Evolutionary conservation across 768 basidiomycete species (phyloP).

Genomic region (Porphyrellus cyaneotinctus): DNA sequence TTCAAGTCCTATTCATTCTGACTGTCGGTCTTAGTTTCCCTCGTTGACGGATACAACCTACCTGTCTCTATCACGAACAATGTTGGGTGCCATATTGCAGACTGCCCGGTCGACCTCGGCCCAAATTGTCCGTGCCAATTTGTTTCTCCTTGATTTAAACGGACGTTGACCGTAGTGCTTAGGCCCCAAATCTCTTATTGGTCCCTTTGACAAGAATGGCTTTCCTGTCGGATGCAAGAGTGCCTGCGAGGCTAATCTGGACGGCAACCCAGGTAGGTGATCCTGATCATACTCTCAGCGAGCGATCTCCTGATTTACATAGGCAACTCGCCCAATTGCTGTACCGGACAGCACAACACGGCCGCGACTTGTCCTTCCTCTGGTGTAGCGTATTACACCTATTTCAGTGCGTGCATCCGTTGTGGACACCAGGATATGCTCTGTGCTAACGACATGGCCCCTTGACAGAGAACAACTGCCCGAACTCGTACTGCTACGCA

Average conservation of each 20-base stretch:
- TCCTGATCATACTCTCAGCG: background rate
- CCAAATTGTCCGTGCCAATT: conserved; percentile 44
- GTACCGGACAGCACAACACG: conserved; percentile 52
- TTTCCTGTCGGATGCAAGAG: conserved; percentile 58
- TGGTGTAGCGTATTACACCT: conserved; percentile 38
- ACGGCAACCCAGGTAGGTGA: conserved; percentile 30
- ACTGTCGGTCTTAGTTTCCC: conserved; percentile 41
- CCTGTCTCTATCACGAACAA: conserved; percentile 56
- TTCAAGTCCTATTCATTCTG: background rate
- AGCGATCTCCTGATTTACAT: background rate
- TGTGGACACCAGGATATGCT: background rate
- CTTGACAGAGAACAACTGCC: conserved; percentile 37
- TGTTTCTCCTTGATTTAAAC: background rate
- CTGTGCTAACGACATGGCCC: background rate
- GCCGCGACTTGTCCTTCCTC: conserved; percentile 53
- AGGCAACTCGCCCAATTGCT: conserved; percentile 64
- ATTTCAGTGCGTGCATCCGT: conserved; percentile 39
- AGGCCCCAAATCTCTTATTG: conserved; percentile 50
- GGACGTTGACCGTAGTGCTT: background rate
- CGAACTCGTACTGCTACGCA: conserved; percentile 48
- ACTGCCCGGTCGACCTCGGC: conserved; percentile 59
- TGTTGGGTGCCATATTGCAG: conserved; percentile 49
- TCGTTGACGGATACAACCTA: conserved; percentile 65
- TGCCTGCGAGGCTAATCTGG: conserved; percentile 45
- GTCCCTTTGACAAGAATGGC: conserved; percentile 51